Evolutionary conservation across 139 green algal species (phyloP).

Genomic region (Ulvella scutata): DNA sequence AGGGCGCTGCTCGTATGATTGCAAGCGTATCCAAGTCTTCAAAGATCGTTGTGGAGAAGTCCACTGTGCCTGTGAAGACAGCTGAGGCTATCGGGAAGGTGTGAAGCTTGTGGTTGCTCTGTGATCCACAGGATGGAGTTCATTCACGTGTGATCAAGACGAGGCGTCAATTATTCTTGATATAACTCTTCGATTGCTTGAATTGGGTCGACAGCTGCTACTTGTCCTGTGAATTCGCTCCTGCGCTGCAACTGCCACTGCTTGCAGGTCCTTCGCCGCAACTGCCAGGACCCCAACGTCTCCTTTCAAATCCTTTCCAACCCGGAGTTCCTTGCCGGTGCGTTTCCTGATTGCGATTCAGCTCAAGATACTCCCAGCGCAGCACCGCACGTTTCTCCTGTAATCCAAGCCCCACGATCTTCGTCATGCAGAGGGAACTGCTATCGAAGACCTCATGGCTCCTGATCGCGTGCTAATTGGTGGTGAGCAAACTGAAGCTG

Average conservation of each 20-base stretch:
- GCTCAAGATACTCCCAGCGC: too few relatives aligned
- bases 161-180: too few relatives aligned
- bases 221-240: not conserved
- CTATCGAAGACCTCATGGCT: conserved; percentile 62
- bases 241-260: not conserved
- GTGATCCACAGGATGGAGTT: too few relatives aligned
- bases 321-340: conserved; percentile 65
- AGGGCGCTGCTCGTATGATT: conserved; percentile 88
- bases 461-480: conserved; percentile 56
- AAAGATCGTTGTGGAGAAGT: conserved; percentile 99
- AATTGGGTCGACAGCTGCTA: not conserved
- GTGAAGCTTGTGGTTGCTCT: too few relatives aligned
- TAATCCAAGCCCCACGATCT: too few relatives aligned
- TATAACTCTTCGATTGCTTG: too few relatives aligned
- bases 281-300: conserved; percentile 41
- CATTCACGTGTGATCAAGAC: too few relatives aligned
- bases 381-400: too few relatives aligned
- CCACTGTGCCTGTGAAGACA: conserved; percentile 97
- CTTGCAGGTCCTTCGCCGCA: conserved; percentile 26
- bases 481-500: conserved; percentile 64
- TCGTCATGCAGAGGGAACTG: conserved; percentile 85
- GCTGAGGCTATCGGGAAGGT: conserved; percentile 95
- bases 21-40: conserved; percentile 56
- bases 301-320: conserved; percentile 95
- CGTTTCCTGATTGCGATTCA: too few relatives aligned